A percentile compares a stretch with the other conserved stretches of the same genome.
Evolutionary conservation across 176 grass and related monocot species (phyloP).

Genomic region (Echinochloa phyllopogon): DNA sequence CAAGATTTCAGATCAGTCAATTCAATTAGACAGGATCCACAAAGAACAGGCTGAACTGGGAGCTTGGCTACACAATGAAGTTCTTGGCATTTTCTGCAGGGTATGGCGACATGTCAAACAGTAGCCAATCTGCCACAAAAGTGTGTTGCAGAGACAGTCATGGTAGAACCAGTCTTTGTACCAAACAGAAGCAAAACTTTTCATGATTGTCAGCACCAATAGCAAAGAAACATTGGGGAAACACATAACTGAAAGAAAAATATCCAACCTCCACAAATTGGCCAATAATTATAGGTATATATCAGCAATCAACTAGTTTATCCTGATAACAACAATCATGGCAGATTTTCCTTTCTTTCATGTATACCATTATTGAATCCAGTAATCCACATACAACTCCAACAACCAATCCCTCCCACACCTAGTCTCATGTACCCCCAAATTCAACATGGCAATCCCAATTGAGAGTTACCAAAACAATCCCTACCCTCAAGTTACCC

Average conservation of each 20-base stretch:
- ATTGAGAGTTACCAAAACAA: constrained; percentile 20
- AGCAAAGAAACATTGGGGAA: neutral
- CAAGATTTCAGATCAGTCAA: neutral
- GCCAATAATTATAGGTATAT: constrained; percentile 22
- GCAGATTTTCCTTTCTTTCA: constrained; percentile 18
- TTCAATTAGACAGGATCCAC: neutral
- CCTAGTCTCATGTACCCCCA: neutral
- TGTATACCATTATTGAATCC: constrained; percentile 17
- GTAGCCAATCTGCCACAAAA: neutral
- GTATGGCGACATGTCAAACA: neutral
- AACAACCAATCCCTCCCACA: neutral
- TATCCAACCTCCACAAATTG: neutral
- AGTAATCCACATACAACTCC: neutral
- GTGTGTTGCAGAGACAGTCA: neutral
- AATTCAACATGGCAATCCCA: neutral
- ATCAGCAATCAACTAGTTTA: neutral
- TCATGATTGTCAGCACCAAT: neutral
- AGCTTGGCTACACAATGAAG: neutral
- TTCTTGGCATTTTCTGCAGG: neutral
- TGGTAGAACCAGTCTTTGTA: neutral
- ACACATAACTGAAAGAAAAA: neutral
- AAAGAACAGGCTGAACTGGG: neutral
- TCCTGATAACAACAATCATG: constrained; percentile 2
- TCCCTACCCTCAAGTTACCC: constrained; percentile 3
- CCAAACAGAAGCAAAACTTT: constrained; percentile 7